Evolutionary conservation across 805 yeast species (phyloP).

Genomic region (Teunomyces kruisii): DNA sequence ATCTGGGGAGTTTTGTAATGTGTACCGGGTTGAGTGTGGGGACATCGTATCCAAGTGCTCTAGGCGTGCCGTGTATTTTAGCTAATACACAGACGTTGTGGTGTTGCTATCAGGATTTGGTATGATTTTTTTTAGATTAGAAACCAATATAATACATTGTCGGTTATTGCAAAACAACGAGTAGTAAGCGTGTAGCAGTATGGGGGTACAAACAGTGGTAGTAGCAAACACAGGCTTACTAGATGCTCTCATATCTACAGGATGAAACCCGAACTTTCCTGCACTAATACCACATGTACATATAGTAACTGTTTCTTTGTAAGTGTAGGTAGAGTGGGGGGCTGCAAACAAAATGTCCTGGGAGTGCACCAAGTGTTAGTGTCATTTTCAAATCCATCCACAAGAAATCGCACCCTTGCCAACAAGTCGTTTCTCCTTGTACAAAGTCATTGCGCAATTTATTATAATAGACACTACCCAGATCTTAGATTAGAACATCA

Average conservation of each 20-base stretch:
- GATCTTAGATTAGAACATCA: neutral
- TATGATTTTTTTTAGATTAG: slow-evolving; percentile 12
- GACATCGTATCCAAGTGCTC: slow-evolving; percentile 46
- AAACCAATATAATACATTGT: slow-evolving; percentile 12
- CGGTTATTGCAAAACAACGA: slow-evolving; percentile 9
- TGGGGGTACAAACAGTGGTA: slow-evolving; percentile 7
- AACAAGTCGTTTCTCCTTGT: neutral
- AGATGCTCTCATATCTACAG: neutral
- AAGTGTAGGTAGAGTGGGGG: neutral
- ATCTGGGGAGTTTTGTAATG: neutral
- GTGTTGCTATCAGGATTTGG: slow-evolving; percentile 62
- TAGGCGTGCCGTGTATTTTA: slow-evolving; percentile 59
- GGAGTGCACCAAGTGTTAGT: neutral
- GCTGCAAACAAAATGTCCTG: neutral
- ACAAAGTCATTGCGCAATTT: neutral
- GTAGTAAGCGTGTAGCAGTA: neutral
- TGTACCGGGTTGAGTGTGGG: slow-evolving; percentile 7
- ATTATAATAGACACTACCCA: neutral
- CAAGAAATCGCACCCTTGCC: neutral
- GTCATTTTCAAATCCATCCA: neutral
- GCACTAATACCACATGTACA: too few relatives aligned
- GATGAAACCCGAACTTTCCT: too few relatives aligned
- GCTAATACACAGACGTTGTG: slow-evolving; percentile 52
- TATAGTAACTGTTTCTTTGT: too few relatives aligned
- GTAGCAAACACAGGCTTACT: too few relatives aligned